Conservation (phyloP, 345 rosid species). For the Clausena lansium region DNA sequence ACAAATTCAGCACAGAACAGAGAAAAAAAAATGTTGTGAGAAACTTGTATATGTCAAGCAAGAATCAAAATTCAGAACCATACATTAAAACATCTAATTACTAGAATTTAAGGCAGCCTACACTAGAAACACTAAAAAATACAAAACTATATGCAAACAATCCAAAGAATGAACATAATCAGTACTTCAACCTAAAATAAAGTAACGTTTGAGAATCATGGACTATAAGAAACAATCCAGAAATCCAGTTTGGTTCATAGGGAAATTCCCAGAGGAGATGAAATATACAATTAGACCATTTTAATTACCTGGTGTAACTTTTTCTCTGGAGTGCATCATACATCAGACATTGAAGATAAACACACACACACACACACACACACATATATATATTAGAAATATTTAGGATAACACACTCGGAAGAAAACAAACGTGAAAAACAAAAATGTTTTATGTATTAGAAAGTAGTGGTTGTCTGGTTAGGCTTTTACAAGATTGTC, state of each 20-base stretch:
- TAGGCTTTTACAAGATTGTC: background rate
- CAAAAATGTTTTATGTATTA: background rate
- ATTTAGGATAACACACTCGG: background rate
- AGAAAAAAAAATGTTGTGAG: background rate
- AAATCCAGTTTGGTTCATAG: background rate
- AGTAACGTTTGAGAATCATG: background rate
- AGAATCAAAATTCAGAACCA: background rate
- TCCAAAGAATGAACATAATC: background rate
- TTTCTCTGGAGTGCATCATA: background rate
- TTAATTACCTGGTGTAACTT: background rate
- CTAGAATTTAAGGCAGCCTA: background rate
- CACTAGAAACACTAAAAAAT: background rate
- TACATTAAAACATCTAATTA: background rate
- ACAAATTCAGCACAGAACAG: background rate
- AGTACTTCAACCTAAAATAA: background rate
- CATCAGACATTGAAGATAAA: no score
- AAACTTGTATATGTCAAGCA: background rate
- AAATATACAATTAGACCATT: no score
- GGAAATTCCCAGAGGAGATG: background rate
- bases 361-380: no score
- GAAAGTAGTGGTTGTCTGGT: no score
- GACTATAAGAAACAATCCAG: background rate
- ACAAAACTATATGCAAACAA: background rate
- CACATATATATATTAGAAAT: no score
- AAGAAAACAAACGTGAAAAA: background rate